Evolutionary conservation across 345 rosid species (phyloP).

Genomic region (Eucalyptus rudis): DNA sequence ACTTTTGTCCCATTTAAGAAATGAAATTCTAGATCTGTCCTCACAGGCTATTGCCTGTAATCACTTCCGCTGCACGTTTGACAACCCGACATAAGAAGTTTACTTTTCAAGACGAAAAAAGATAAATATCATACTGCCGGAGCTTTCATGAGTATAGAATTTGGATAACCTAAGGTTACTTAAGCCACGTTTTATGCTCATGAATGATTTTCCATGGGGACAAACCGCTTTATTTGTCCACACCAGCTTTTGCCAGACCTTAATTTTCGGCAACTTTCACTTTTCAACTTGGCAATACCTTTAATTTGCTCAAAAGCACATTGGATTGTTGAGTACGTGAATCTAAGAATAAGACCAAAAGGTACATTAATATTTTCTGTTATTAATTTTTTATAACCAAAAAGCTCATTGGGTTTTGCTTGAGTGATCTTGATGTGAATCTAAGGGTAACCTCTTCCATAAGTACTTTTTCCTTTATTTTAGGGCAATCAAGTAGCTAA

Average conservation of each 20-base stretch:
- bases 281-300: not conserved
- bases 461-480: not conserved
- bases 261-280: not conserved
- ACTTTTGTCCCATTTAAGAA: not conserved
- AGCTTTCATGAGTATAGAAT: not conserved
- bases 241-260: not conserved
- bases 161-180: not conserved
- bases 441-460: conserved; percentile 4
- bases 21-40: not conserved
- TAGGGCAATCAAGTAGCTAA: not conserved
- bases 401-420: not conserved
- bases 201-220: not conserved
- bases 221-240: not conserved
- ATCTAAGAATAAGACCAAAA: not conserved
- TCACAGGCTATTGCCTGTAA: not conserved
- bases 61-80: not conserved
- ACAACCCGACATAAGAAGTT: not conserved
- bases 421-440: conserved; percentile 3
- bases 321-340: not conserved
- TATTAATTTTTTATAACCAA: not conserved
- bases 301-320: not conserved
- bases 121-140: not conserved
- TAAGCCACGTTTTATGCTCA: not conserved
- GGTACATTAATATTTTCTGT: not conserved
- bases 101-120: not conserved